phyloP scores from a whole-genome alignment of 768 basidiomycete genomes.

The Hydnomerulius pinastri region DNA sequence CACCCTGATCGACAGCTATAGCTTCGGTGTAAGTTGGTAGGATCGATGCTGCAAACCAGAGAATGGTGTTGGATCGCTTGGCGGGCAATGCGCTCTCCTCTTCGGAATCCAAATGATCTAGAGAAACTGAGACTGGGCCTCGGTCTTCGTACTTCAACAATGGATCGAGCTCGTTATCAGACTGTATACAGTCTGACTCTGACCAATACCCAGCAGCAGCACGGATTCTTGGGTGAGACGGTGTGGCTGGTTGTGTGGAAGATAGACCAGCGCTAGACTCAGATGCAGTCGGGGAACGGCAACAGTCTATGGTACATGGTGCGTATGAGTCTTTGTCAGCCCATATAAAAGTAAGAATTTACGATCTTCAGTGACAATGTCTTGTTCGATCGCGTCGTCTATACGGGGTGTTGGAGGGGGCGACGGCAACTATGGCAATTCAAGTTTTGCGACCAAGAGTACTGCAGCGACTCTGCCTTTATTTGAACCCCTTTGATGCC shows the following conservation, averaged over 20 bases:
- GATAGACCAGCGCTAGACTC: slow-evolving; percentile 7
- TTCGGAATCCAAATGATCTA: slow-evolving; percentile 20
- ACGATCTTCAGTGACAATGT: slow-evolving; percentile 11
- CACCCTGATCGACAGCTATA: slow-evolving; percentile 29
- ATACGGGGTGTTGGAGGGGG: not conserved
- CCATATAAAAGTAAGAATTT: not conserved
- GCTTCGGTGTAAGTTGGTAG: slow-evolving; percentile 48
- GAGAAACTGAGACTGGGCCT: slow-evolving; percentile 19
- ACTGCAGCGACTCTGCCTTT: slow-evolving; percentile 13
- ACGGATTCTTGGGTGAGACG: slow-evolving; percentile 7
- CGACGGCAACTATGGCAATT: slow-evolving; percentile 7
- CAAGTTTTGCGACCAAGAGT: slow-evolving; percentile 21
- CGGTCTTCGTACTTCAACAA: slow-evolving; percentile 10
- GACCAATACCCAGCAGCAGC: slow-evolving; percentile 22
- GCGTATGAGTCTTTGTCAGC: not conserved
- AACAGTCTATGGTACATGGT: slow-evolving; percentile 6
- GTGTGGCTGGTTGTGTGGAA: slow-evolving; percentile 15
- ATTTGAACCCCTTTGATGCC: slow-evolving; percentile 4
- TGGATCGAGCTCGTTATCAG: slow-evolving; percentile 22
- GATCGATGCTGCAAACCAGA: slow-evolving; percentile 39
- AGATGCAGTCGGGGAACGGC: slow-evolving; percentile 9
- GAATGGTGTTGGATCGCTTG: slow-evolving; percentile 5
- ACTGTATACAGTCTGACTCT: slow-evolving; percentile 16
- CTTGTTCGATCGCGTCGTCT: not conserved
- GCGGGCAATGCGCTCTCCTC: not conserved